These are phyloP conservation scores for Echium plantagineum DNA, from an alignment of 257 asterid genomes.

Conservation along the genomic window DNA sequence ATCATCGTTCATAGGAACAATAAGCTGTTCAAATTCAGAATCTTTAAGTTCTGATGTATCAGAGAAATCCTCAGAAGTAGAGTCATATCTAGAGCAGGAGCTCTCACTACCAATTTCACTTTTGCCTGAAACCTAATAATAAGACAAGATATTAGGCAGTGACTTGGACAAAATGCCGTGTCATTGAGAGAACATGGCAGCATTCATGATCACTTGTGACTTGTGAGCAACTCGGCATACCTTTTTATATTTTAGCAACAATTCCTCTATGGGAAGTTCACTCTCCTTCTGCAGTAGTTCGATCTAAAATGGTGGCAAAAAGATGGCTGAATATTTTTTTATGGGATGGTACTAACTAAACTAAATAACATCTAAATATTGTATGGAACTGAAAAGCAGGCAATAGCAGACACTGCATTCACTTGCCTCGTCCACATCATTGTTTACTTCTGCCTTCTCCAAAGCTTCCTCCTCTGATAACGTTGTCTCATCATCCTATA, in stretches of 20 bases:
- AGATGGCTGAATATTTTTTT: background rate
- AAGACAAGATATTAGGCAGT: slow-evolving; percentile 4
- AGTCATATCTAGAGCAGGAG: slow-evolving; percentile 34
- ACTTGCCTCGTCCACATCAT: slow-evolving; percentile 53
- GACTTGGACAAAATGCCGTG: slow-evolving; percentile 17
- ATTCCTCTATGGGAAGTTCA: slow-evolving; percentile 78
- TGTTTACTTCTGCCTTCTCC: slow-evolving; percentile 51
- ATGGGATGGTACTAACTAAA: background rate
- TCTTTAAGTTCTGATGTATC: slow-evolving; percentile 33
- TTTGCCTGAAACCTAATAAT: slow-evolving; percentile 39
- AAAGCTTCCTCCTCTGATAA: slow-evolving; percentile 83
- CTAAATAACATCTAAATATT: background rate
- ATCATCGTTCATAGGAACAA: slow-evolving; percentile 11
- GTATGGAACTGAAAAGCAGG: background rate
- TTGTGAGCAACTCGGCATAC: slow-evolving; percentile 31
- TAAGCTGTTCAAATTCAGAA: slow-evolving; percentile 26
- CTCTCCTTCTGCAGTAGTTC: slow-evolving; percentile 76
- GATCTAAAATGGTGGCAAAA: slow-evolving; percentile 41
- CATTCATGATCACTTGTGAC: slow-evolving; percentile 12
- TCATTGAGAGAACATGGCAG: slow-evolving; percentile 10
- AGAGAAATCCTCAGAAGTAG: slow-evolving; percentile 48
- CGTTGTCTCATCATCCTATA: slow-evolving; percentile 94
- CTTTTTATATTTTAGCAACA: slow-evolving; percentile 89
- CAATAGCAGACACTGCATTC: background rate
- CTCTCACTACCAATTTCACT: slow-evolving; percentile 34